Base-by-base conservation (phyloP, 179 eudicot genomes). In the Monotropa hypopitys region DNA sequence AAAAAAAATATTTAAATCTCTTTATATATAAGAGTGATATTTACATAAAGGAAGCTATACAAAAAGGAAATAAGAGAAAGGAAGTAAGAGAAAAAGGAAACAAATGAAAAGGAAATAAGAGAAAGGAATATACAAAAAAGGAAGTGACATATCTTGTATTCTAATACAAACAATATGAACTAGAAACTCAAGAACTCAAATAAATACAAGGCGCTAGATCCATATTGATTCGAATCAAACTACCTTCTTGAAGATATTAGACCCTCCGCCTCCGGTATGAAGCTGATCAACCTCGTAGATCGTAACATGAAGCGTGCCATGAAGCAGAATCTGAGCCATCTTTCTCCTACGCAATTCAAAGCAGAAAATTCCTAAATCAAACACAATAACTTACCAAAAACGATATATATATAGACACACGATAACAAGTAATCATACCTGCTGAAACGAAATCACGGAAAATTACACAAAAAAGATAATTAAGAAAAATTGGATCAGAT, bases 301-400 rank as follows among this genome's bases (percentile, higher is more conserved):
- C 5, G 92, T 87, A 8, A 81, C 90, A 62, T 89, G 87, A 49
- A 89, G 84, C 53, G 90, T 89, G 15, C 92, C 92, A 73, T 89
- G 92, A 20, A 88, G 81, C 79, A 85, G 70, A 46, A 86, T 81
- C 68, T 83, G 85, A 68, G 87, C 88, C 91, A 88, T 86, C 67
- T 63, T 45, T 72, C 42, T 79, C 73, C 79, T 69, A 42, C 16
- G 23, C 38, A 53, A 45, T 11, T 16, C 40, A 47, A 7, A 38
- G 4, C 65, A 4, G 53, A 18, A 72, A 5, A 70, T 3, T 20
- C 21, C 30, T 12, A 5, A 18, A 4, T 16, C 5, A 38, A 38
- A 1, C 71, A 0, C 32, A 40, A 32, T 69, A 15, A 43, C 51
- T 10, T 30, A 30, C 15, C 13, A 0, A 12, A 4, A 38, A 38